A percentile compares a stretch with the other conserved stretches of the same genome.
phyloP scores from a whole-genome alignment of 2,329 filamentous ascomycete genomes.

The Tolypocladium nubicola region DNA sequence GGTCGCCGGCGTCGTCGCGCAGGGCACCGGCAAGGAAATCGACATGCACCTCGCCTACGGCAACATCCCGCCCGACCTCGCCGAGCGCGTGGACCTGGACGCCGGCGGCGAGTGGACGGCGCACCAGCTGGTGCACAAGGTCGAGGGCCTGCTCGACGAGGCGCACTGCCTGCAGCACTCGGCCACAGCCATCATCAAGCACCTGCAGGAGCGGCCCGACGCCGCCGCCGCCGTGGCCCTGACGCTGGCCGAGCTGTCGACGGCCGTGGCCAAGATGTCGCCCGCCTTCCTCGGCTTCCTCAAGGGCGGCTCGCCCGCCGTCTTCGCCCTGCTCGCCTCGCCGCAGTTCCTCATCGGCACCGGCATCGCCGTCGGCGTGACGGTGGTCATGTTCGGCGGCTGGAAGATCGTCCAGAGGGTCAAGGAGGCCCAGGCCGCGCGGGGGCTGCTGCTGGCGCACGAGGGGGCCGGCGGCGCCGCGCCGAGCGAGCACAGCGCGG shows the following conservation, averaged over 20 bases:
- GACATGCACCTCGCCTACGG: slow-evolving; percentile 93
- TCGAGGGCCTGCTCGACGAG: slow-evolving; percentile 73
- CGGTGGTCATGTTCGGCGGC: slow-evolving; percentile 87
- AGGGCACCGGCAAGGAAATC: slow-evolving; percentile 39
- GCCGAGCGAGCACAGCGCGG: slow-evolving; percentile 18
- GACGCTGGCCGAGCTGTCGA: slow-evolving; percentile 83
- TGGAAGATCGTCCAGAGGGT: slow-evolving; percentile 97
- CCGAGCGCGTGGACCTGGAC: slow-evolving; percentile 35
- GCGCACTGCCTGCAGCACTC: slow-evolving; percentile 82
- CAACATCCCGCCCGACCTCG: slow-evolving; percentile 61
- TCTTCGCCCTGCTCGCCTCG: slow-evolving; percentile 76
- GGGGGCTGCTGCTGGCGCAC: slow-evolving; percentile 16
- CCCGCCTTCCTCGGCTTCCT: slow-evolving; percentile 66
- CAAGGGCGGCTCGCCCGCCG: slow-evolving; percentile 72
- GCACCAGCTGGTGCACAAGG: slow-evolving; percentile 54
- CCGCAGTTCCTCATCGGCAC: slow-evolving; percentile 93
- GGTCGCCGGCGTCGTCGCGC: slow-evolving; percentile 9
- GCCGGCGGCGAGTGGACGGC: slow-evolving; percentile 45
- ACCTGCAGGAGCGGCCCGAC: slow-evolving; percentile 62
- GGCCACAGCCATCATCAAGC: slow-evolving; percentile 70
- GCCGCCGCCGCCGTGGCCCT: slow-evolving; percentile 89
- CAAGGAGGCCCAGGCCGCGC: slow-evolving; percentile 26
- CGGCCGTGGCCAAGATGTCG: slow-evolving; percentile 71
- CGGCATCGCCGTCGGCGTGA: slow-evolving; percentile 82
- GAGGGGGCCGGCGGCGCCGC: slow-evolving; percentile 15